phyloP scores from a whole-genome alignment of 805 yeast species.

The Pichia californica region DNA sequence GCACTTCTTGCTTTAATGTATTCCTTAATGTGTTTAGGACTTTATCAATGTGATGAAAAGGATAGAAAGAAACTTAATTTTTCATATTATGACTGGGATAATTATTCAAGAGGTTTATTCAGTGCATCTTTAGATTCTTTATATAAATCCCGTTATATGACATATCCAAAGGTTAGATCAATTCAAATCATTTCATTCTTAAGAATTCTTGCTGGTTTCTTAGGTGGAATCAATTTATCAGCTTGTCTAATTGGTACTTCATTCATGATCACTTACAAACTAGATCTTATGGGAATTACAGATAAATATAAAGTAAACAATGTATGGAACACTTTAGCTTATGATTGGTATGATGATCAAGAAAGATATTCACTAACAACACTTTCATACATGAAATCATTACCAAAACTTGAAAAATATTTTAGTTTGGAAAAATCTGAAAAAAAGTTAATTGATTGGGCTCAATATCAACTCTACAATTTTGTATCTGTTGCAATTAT shows the following conservation, averaged over 20 bases:
- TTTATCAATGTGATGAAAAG: slow-evolving; percentile 23
- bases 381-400: slow-evolving; percentile 18
- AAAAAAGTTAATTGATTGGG: slow-evolving; percentile 15
- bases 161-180: slow-evolving; percentile 22
- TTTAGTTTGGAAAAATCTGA: slow-evolving; percentile 15
- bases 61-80: slow-evolving; percentile 19
- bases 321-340: slow-evolving; percentile 28
- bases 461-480: slow-evolving; percentile 20
- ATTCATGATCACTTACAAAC: slow-evolving; percentile 18
- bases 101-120: slow-evolving; percentile 25
- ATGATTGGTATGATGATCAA: slow-evolving; percentile 31
- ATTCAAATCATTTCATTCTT: slow-evolving; percentile 26
- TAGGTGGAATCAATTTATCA: slow-evolving; percentile 27
- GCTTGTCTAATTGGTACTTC: slow-evolving; percentile 20
- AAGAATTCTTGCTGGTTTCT: slow-evolving; percentile 23
- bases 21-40: slow-evolving; percentile 26
- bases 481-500: slow-evolving; percentile 21
- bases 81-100: slow-evolving; percentile 22
- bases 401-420: no score
- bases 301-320: neutral
- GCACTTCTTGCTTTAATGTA: slow-evolving; percentile 28
- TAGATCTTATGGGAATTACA: slow-evolving; percentile 19
- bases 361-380: slow-evolving; percentile 21
- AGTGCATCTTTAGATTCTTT: slow-evolving; percentile 29
- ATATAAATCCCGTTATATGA: slow-evolving; percentile 29